A percentile compares a stretch with the other conserved stretches of the same genome.
Evolutionary conservation across 805 yeast species (phyloP).

Genomic region (Starmera amethionina): DNA sequence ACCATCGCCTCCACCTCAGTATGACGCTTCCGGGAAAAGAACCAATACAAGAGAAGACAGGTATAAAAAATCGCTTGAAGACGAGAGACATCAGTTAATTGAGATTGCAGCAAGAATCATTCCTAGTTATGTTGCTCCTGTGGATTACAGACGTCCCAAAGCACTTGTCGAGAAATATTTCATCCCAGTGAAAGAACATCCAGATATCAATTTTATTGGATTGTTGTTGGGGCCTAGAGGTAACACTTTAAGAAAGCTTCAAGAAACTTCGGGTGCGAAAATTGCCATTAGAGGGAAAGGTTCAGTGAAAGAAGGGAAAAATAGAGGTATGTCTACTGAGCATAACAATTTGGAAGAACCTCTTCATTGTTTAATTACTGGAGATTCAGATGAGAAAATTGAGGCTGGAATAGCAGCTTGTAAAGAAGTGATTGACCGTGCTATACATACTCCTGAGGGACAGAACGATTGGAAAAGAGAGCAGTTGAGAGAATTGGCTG

Average conservation of each 20-base stretch:
- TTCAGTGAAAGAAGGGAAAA: slow-evolving; percentile 86
- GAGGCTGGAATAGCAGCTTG: slow-evolving; percentile 67
- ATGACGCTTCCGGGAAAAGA: slow-evolving; percentile 76
- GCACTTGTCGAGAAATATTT: slow-evolving; percentile 73
- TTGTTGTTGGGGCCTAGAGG: slow-evolving; percentile 93
- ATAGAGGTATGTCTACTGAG: slow-evolving; percentile 24
- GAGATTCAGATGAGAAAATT: slow-evolving; percentile 71
- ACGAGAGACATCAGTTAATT: slow-evolving; percentile 74
- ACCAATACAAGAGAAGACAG: slow-evolving; percentile 75
- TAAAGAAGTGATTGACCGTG: slow-evolving; percentile 68
- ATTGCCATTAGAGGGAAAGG: slow-evolving; percentile 94
- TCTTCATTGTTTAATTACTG: slow-evolving; percentile 78
- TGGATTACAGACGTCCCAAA: slow-evolving; percentile 61
- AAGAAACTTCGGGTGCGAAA: slow-evolving; percentile 78
- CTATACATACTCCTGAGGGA: slow-evolving; percentile 84
- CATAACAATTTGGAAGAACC: slow-evolving; percentile 66
- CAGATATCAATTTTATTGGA: slow-evolving; percentile 90
- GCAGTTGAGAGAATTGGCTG: slow-evolving; percentile 87
- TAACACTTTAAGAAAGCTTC: slow-evolving; percentile 70
- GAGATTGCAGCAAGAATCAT: slow-evolving; percentile 61
- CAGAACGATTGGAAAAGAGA: slow-evolving; percentile 86
- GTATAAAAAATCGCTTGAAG: slow-evolving; percentile 50
- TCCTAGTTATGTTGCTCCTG: slow-evolving; percentile 75
- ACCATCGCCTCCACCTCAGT: slow-evolving; percentile 89
- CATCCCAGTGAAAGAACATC: slow-evolving; percentile 79